Base-by-base conservation (phyloP, 768 basidiomycete genomes). In the Thelephora aurantiotincta region DNA sequence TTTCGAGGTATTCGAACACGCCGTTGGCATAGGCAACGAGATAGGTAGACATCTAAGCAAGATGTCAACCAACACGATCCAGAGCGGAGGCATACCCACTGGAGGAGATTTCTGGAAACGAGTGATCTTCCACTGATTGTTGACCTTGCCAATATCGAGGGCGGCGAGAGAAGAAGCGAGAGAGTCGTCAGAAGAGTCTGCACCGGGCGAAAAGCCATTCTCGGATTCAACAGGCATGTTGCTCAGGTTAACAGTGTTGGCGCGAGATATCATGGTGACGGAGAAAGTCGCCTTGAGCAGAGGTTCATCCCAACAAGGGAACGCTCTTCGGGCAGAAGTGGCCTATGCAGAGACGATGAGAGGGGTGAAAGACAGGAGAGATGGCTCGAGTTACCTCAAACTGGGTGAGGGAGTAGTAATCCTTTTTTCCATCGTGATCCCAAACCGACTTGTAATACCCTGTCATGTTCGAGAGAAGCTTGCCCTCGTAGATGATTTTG, bases 241-340 rank as follows among this genome's bases (percentile, higher is more conserved):
- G 67, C 80, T 82, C 51, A 98, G 67, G 60, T 75, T 85, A 58
- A 79, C 76, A 3, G 85, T 82, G 52, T 78, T 75, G 7, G 66
- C 68, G 50, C 80, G 77, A n/a, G 89, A 87, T 56, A 93, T 71
- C 71, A 93, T 69, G 12, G 80, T 82, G 50, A 91, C 67, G 0
- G 73, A 57, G 59, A 82, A 87, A 2, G 82, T 90, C 0, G 91
- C 83, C 62, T 97, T 97, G 54, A 93, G 70, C 34, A 77, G 70
- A 13, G 93, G 94, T 59, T 96, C 92, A 59, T 96, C 93, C 87
- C 88, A 94, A 67, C 82, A 88, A 22, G 87, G 87, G 62, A 89
- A 86, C 5, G 82, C 77, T 36, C 77, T 73, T 44, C 92, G 70
- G 7, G 93, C 92, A 50, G 80, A 80, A 35, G 87, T 94, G 35